Evolutionary conservation across 495 filamentous ascomycete species (phyloP).

Genomic region (Penicillium pancosmium): DNA sequence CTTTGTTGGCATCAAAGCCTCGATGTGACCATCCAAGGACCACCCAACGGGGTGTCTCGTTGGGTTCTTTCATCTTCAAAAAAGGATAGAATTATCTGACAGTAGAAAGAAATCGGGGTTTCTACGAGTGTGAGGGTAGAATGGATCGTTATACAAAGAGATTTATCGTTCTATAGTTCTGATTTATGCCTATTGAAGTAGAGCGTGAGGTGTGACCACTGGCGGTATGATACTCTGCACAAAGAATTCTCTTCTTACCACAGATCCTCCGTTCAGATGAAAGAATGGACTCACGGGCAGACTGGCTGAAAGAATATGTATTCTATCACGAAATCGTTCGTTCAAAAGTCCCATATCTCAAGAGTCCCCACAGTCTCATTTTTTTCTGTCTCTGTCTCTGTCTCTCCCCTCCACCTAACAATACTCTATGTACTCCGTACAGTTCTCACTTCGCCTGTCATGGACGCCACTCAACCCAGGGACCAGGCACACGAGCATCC

Average conservation of each 20-base stretch:
- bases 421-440: background rate
- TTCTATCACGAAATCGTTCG: too few species aligned
- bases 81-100: background rate
- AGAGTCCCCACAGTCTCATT: background rate
- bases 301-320: background rate
- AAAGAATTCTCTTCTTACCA: too few species aligned
- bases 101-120: background rate
- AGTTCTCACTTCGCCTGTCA: background rate
- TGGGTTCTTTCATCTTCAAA: background rate
- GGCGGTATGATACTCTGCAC: too few species aligned
- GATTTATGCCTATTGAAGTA: too few species aligned
- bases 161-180: background rate
- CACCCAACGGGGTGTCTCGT: background rate
- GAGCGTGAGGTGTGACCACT: too few species aligned
- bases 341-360: too few species aligned
- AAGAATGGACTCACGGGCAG: background rate
- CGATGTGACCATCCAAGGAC: background rate
- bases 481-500: background rate
- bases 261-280: too few species aligned
- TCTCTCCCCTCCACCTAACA: background rate
- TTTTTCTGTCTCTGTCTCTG: background rate
- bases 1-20: background rate
- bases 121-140: background rate
- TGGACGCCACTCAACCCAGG: background rate
- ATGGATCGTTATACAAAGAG: background rate